Percentiles rank a stretch among this genome's conserved stretches.
These are phyloP conservation scores for Phanerochaete sordida DNA, from an alignment of 768 basidiomycete species.

Conservation along the genomic window DNA sequence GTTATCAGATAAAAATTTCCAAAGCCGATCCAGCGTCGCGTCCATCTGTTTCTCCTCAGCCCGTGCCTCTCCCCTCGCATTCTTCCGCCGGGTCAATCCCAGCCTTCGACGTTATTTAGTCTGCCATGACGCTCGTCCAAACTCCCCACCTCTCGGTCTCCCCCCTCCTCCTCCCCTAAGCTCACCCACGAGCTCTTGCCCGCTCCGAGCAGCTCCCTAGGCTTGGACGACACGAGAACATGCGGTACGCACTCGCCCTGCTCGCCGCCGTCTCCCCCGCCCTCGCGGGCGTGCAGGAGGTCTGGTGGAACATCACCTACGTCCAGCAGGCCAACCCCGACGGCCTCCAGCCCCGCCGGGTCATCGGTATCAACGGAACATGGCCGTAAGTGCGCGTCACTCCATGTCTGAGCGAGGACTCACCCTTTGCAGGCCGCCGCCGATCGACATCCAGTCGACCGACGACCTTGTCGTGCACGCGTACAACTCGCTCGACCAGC, in stretches of 20 bases:
- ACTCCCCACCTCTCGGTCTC: conserved; percentile 1
- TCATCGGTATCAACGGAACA: conserved; percentile 84
- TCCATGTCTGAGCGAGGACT: neutral
- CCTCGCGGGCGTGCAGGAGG: conserved; percentile 65
- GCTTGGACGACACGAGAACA: conserved; percentile 1
- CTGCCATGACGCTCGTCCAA: conserved; percentile 5
- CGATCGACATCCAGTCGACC: conserved; percentile 63
- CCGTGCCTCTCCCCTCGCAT: conserved; percentile 2
- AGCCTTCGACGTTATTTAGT: conserved; percentile 4
- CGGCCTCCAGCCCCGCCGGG: conserved; percentile 70
- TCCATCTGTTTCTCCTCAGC: conserved; percentile 3
- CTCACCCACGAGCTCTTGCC: conserved; percentile 6
- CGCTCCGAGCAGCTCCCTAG: neutral
- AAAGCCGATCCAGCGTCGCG: conserved; percentile 9
- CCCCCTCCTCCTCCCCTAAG: conserved; percentile 2
- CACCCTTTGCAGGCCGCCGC: conserved; percentile 60
- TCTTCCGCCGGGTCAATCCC: neutral
- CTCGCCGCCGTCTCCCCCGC: conserved; percentile 34
- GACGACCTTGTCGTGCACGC: conserved; percentile 81
- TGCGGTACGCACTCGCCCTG: conserved; percentile 24
- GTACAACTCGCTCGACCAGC: conserved; percentile 60
- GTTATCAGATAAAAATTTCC: conserved; percentile 22
- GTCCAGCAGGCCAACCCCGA: conserved; percentile 80
- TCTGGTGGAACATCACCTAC: conserved; percentile 93
- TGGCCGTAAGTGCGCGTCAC: conserved; percentile 73